Percentiles rank a stretch among this genome's conserved stretches.
Evolutionary conservation across 768 basidiomycete species (phyloP).

Genomic region (Boletus eberwhitei): DNA sequence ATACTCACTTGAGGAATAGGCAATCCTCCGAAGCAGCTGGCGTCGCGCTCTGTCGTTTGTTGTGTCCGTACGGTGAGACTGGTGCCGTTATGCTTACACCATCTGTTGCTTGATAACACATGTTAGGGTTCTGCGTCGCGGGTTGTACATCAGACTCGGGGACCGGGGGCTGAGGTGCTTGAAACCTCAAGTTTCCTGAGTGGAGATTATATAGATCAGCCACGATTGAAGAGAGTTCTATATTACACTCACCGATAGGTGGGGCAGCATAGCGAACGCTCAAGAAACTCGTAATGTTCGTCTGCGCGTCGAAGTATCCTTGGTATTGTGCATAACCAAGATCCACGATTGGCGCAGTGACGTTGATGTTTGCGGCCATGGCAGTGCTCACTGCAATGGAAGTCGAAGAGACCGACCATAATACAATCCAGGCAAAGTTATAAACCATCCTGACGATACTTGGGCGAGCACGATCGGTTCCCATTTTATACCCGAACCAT

Average conservation of each 20-base stretch:
- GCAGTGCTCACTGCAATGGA: neutral
- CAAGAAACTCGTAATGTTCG: slow-evolving; percentile 25
- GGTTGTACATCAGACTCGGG: slow-evolving; percentile 18
- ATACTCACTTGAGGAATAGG: slow-evolving; percentile 23
- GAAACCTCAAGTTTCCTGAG: slow-evolving; percentile 25
- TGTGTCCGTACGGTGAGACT: neutral
- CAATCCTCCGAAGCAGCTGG: slow-evolving; percentile 30
- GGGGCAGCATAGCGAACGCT: slow-evolving; percentile 46
- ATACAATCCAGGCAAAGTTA: neutral
- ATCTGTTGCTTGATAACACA: slow-evolving; percentile 20
- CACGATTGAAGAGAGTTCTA: neutral
- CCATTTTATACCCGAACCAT: neutral
- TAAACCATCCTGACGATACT: neutral
- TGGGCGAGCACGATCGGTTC: neutral
- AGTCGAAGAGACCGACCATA: neutral
- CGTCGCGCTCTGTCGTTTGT: slow-evolving; percentile 8
- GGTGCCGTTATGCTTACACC: slow-evolving; percentile 10
- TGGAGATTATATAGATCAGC: neutral
- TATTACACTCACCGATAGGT: slow-evolving; percentile 37
- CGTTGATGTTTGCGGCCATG: neutral
- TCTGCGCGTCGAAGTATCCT: slow-evolving; percentile 21
- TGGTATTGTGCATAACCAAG: slow-evolving; percentile 33
- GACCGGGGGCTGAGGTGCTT: slow-evolving; percentile 27
- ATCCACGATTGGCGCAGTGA: slow-evolving; percentile 19
- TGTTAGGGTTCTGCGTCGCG: slow-evolving; percentile 25